A percentile compares a stretch with the other conserved stretches of the same genome.
Evolutionary conservation across 768 basidiomycete genomes (phyloP).

Genomic region (Phlegmacium glaucopus): DNA sequence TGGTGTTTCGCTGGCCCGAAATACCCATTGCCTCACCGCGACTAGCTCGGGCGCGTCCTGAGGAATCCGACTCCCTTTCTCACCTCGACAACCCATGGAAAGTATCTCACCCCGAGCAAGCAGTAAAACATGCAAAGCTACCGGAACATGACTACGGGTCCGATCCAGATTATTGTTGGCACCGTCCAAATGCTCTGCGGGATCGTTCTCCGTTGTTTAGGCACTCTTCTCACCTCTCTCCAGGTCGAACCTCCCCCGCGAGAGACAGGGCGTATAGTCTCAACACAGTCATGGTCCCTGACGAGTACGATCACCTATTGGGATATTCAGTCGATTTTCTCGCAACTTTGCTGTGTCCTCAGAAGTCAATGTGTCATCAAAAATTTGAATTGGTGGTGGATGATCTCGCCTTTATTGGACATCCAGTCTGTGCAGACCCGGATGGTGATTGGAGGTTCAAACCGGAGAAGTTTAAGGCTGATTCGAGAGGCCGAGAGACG

Average conservation of each 20-base stretch:
- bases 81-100: constrained; percentile 75
- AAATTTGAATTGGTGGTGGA: constrained; percentile 93
- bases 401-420: constrained; percentile 89
- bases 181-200: constrained; percentile 44
- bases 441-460: constrained; percentile 77
- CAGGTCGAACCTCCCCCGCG: constrained; percentile 50
- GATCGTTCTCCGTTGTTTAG: constrained; percentile 53
- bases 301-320: constrained; percentile 69
- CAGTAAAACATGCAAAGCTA: constrained; percentile 18
- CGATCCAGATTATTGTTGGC: constrained; percentile 63
- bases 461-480: constrained; percentile 51
- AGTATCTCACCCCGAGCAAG: constrained; percentile 51
- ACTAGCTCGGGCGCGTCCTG: constrained; percentile 67
- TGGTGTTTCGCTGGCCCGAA: constrained; percentile 87
- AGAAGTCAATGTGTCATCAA: constrained; percentile 80
- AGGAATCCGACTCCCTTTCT: constrained; percentile 37
- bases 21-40: constrained; percentile 60
- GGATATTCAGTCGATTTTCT: constrained; percentile 81
- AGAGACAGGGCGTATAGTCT: constrained; percentile 38
- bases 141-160: constrained; percentile 19
- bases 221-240: constrained; percentile 40
- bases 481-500: constrained; percentile 54
- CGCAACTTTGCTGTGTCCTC: constrained; percentile 77
- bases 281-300: constrained; percentile 29
- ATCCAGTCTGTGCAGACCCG: constrained; percentile 80